phyloP scores from a whole-genome alignment of 1,139 yeast species.

The Sugiyamaella pinicola region DNA sequence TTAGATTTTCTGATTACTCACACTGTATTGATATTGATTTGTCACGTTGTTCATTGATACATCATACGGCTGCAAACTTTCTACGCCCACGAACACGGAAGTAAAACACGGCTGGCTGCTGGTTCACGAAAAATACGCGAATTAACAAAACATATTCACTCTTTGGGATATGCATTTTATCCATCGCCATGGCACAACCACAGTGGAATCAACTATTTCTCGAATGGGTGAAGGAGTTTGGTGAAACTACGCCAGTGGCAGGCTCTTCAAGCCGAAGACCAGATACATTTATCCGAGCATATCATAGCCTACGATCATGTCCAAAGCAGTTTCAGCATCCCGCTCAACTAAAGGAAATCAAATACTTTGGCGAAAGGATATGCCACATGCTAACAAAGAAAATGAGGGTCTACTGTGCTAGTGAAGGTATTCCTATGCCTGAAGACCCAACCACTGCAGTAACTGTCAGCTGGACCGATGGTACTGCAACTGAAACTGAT shows the following conservation, averaged over 20 bases:
- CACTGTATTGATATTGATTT: too few species aligned
- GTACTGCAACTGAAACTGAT: neutral
- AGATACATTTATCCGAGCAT: constrained; percentile 51
- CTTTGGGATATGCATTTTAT: neutral
- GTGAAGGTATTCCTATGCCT: constrained; percentile 49
- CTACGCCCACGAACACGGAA: too few species aligned
- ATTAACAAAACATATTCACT: neutral
- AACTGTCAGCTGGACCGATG: constrained; percentile 8
- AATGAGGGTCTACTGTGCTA: constrained; percentile 52
- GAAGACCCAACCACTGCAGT: constrained; percentile 24
- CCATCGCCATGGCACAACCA: constrained; percentile 2
- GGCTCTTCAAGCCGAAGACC: constrained; percentile 4
- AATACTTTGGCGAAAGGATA: constrained; percentile 65
- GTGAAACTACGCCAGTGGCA: constrained; percentile 25
- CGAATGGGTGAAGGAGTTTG: constrained; percentile 53
- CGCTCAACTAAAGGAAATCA: constrained; percentile 53
- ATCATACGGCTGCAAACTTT: too few species aligned
- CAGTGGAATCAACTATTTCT: constrained; percentile 27
- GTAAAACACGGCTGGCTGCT: neutral
- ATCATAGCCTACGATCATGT: constrained; percentile 49
- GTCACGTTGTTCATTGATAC: too few species aligned
- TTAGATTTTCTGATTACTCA: too few species aligned
- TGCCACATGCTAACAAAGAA: constrained; percentile 50
- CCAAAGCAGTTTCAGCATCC: constrained; percentile 53
- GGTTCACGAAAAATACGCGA: constrained; percentile 6